Base-by-base conservation (phyloP, 1,139 yeast species). In the Debaryomycetaceae sp. region DNA sequence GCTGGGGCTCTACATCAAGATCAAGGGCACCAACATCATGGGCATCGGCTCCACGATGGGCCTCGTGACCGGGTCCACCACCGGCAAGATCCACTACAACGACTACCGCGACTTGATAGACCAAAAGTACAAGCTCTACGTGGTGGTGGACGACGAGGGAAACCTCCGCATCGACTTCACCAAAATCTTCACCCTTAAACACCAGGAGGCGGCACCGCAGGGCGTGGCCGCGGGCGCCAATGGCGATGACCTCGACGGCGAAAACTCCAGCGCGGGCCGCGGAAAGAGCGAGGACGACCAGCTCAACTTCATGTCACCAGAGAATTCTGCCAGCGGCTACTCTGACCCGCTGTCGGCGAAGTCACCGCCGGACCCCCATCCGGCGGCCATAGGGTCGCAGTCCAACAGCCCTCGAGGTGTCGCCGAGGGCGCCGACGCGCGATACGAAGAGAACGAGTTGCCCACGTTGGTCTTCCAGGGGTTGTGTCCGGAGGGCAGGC, bases 41-140 rank as follows among this genome's bases (percentile, higher is more conserved):
- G 79, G 79, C 0, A 68, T 75, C 5, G 81, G 81, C 2, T 65
- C 75, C 5, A 72, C 78, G 13, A 71, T 74, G 76, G 79, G 78
- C 4, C 56, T 74, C 28, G 61, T 73, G 16, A 70, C 78, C 0
- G 80, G 80, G 2, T 56, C 67, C 9, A 66, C 77, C 18, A 60
- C 57, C 29, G 81, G 80, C 1, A 53, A 55, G 32, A 58, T 75
- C 11, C 75, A 72, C 44, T 74, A 71, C 45, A 73, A 75, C 43
- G 67, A 69, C 35, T 49, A 66, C 31, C 64, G 62, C 27, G 78
- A 73, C 42, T 54, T 75, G 32, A 47, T 58, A 27, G 65, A 68
- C 42, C 66, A 65, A 36, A 72, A 71, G 39, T 74, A 70, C 48
- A 71, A 72, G 43, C 44, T 74, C 18, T 73, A 65, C 43, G 77